phyloP scores from a whole-genome alignment of 1,284 basidiomycete genomes.

The Vanrija sp. region DNA sequence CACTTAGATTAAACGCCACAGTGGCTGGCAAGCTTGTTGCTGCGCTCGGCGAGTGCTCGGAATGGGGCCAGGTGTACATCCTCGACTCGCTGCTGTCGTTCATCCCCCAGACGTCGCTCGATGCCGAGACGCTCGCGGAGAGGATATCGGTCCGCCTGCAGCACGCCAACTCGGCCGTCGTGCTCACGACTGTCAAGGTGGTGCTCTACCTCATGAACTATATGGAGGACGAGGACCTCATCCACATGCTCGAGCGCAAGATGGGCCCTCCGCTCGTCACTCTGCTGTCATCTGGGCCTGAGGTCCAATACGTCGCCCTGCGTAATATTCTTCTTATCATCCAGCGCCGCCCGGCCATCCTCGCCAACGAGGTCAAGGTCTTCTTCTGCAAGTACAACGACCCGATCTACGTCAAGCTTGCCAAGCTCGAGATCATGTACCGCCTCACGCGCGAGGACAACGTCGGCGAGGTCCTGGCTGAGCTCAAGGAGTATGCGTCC shows the following conservation, averaged over 20 bases:
- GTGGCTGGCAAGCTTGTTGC: constrained; percentile 72
- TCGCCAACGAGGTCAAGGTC: constrained; percentile 93
- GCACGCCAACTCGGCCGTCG: constrained; percentile 91
- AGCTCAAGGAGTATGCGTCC: constrained; percentile 95
- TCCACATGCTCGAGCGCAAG: constrained; percentile 89
- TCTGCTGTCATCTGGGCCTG: constrained; percentile 58
- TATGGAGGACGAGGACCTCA: constrained; percentile 82
- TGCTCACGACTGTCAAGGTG: constrained; percentile 90
- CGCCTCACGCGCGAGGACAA: constrained; percentile 86
- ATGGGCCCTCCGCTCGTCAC: constrained; percentile 83
- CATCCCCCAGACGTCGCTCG: constrained; percentile 78
- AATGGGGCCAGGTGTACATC: constrained; percentile 99
- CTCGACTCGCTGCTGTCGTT: constrained; percentile 90
- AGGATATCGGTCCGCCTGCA: constrained; percentile 88
- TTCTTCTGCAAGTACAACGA: constrained; percentile 99
- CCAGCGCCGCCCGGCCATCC: constrained; percentile 83
- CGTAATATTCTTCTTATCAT: constrained; percentile 95
- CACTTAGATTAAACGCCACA: constrained; percentile 48
- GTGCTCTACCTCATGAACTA: constrained; percentile 98
- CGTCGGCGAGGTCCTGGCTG: constrained; percentile 88
- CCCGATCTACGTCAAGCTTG: constrained; percentile 95
- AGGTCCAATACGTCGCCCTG: constrained; percentile 93
- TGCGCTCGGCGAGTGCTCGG: constrained; percentile 95
- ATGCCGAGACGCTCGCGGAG: constrained; percentile 91
- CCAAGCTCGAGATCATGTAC: constrained; percentile 98